Evolutionary conservation across 1,284 basidiomycete genomes (phyloP), one percentile per base, ranked within the genome.

Genomic region (Porodaedalea pini): DNA sequence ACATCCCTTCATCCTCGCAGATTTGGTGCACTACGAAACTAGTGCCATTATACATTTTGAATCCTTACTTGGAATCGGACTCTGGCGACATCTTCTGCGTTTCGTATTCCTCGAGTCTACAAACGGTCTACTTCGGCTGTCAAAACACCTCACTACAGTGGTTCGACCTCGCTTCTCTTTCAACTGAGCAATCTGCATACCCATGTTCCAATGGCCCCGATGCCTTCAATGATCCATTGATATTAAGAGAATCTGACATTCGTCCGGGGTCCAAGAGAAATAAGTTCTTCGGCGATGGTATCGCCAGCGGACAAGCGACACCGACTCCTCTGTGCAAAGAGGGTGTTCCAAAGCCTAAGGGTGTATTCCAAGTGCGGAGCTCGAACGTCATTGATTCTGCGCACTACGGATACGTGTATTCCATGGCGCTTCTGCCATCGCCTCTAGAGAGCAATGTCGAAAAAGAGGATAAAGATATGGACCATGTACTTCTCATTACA

Each of bases 321-420:
- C 55, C 55, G 21, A 60, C 58, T 2, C 54, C 37, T 13, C 44
- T 49, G n/a, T 57, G 51, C 29, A 40, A 45, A 29, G 51, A 51
- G 17, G 61, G 67, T n/a, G 64, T 68, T 13, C 73, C 73, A 44
- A 68, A 70, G 37, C 66, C 70, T 11, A 52, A 64, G 6, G 66
- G 67, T 4, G 63, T 70, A 13, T 67, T 89, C 17, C 75, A 80
- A 56, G 83, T 94, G 25, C 80, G 84, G 3, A 74, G 81, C 10
- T 75, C 76, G 53, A 88, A 90, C 63, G 86, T 92, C 17, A 76
- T 93, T 32, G 86, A 90, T 63, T 90, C 90, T 2, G 95, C 94
- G 1, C 95, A 98, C 70, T 94, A 86, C 70, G 95, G 95, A 8
- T 98, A 98, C 68, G 81, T 98, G 13, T 98, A 98, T 68, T 92